phyloP scores from a whole-genome alignment of 768 basidiomycete genomes.

The Collybiopsis confluens region DNA sequence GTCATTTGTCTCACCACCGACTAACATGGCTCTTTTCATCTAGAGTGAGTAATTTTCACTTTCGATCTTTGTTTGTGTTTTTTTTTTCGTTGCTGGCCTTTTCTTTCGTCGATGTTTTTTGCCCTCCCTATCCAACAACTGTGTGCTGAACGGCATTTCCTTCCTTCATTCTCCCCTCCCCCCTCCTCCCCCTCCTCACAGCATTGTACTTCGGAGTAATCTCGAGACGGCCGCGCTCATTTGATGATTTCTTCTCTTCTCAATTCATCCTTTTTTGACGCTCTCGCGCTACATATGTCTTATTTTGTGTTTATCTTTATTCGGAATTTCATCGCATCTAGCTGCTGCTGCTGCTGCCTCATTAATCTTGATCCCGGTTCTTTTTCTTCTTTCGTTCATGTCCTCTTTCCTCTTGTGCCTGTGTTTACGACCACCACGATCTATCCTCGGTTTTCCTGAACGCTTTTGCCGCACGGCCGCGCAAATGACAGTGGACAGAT shows the following conservation, averaged over 20 bases:
- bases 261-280: background rate
- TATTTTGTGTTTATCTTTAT: background rate
- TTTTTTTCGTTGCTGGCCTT: conserved; percentile 18
- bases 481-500: too few relatives aligned
- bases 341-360: too few relatives aligned
- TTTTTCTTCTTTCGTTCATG: background rate
- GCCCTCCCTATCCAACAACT: conserved; percentile 14
- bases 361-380: background rate
- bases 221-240: conserved; percentile 65
- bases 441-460: too few relatives aligned
- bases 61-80: conserved; percentile 16
- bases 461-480: too few relatives aligned
- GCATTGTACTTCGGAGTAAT: conserved; percentile 65
- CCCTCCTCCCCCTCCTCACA: conserved; percentile 30
- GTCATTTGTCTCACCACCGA: conserved; percentile 8
- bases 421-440: too few relatives aligned
- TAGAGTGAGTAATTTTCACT: conserved; percentile 60
- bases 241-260: conserved; percentile 24
- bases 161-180: conserved; percentile 17
- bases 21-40: conserved; percentile 14
- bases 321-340: background rate
- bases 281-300: background rate
- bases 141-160: conserved; percentile 26
- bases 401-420: background rate
- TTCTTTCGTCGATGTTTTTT: conserved; percentile 15